These are phyloP conservation scores for Hypoxylon lienhwacheense DNA, from an alignment of 495 filamentous ascomycete genomes.

Conservation along the genomic window DNA sequence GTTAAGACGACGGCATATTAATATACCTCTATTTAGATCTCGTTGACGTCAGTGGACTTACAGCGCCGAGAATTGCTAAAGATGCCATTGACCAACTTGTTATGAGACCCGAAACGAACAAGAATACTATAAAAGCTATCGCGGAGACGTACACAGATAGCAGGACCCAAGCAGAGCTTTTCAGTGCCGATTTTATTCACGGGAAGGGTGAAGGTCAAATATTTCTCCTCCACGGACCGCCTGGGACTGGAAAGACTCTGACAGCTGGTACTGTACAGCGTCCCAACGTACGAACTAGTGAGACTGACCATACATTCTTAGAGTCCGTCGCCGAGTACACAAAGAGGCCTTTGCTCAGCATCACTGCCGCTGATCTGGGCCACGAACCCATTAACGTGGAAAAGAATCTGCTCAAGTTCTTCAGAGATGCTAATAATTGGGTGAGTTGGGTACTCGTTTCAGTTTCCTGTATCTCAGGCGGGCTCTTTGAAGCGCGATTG, in stretches of 20 bases:
- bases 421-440: constrained; percentile 8
- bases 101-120: constrained; percentile 7
- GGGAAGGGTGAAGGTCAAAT: constrained; percentile 10
- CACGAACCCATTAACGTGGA: constrained; percentile 2
- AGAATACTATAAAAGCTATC: constrained; percentile 1
- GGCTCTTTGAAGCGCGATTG: no score
- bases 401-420: constrained; percentile 1
- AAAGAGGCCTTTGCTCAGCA: constrained; percentile 3
- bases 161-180: constrained; percentile 5
- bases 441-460: no score
- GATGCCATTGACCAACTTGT: constrained; percentile 4
- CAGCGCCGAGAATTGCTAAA: constrained; percentile 1
- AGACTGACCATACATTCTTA: not conserved
- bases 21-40: no score
- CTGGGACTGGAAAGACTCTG: constrained; percentile 13
- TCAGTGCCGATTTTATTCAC: constrained; percentile 10
- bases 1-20: no score
- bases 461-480: no score
- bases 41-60: constrained; percentile 3
- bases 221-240: constrained; percentile 9
- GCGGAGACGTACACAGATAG: constrained; percentile 6
- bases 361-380: constrained; percentile 13
- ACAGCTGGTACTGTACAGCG: constrained; percentile 6
- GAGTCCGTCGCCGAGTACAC: constrained; percentile 15
- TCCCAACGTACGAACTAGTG: no score